A percentile compares a stretch with the other conserved stretches of the same genome.
These are phyloP conservation scores for Perkinsus olseni DNA, from an alignment of 169 alveolate species.

Conservation along the genomic window DNA sequence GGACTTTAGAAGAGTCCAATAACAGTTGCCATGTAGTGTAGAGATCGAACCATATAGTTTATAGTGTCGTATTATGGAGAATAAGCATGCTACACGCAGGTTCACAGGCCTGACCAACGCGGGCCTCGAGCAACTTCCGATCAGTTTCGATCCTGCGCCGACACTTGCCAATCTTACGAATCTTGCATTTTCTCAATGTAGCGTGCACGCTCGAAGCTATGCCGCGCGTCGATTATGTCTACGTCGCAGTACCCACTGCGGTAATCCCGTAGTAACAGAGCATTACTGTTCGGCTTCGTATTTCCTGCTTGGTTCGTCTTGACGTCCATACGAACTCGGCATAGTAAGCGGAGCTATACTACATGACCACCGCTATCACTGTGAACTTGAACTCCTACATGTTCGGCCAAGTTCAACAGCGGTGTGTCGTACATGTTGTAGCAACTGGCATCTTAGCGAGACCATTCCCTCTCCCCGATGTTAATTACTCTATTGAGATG, in stretches of 20 bases:
- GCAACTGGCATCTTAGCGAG: no score
- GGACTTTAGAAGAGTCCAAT: no score
- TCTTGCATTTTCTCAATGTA: background rate
- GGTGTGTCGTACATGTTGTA: background rate
- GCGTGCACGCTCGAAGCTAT: no score
- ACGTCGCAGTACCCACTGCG: no score
- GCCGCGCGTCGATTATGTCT: background rate
- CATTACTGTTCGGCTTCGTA: background rate
- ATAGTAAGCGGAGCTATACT: background rate
- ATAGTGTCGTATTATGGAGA: background rate
- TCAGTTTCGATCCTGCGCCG: background rate
- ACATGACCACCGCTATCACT: background rate
- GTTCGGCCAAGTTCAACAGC: no score
- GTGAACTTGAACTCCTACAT: background rate
- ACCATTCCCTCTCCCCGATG: no score
- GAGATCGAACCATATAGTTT: background rate
- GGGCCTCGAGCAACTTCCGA: background rate
- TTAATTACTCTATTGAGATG: no score
- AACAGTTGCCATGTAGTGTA: no score
- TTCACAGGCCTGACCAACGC: background rate
- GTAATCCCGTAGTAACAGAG: no score
- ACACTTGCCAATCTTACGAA: background rate
- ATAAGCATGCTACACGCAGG: no score
- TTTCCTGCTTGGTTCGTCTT: background rate
- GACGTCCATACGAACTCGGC: background rate